Conservation (phyloP, 495 filamentous ascomycete genomes). For the Penicillium canariense region DNA sequence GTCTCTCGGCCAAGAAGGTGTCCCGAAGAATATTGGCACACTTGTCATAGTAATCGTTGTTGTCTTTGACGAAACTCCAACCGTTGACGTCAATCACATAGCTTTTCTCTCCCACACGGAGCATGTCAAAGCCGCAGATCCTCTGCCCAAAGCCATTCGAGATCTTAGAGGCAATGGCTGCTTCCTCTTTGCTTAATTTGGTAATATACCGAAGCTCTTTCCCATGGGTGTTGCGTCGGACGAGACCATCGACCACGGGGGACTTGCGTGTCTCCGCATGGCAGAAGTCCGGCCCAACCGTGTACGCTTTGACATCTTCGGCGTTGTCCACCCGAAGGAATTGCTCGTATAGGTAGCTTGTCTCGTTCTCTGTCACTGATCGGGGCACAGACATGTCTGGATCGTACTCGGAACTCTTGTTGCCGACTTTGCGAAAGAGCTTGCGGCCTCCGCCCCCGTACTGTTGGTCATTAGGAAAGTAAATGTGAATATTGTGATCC, state of each 20-base stretch:
- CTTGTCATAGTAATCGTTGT: conserved; percentile 96
- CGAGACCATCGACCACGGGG: conserved; percentile 93
- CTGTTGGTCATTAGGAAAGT: conserved; percentile 75
- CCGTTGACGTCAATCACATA: conserved; percentile 99
- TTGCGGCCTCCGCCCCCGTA: conserved; percentile 83
- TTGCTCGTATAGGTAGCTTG: conserved; percentile 94
- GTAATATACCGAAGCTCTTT: conserved; percentile 98
- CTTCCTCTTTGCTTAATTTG: conserved; percentile 74
- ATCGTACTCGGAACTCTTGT: conserved; percentile 96
- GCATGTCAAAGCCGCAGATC: conserved; percentile 94
- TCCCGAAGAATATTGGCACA: conserved; percentile 80
- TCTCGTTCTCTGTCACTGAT: conserved; percentile 69
- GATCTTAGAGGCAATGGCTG: conserved; percentile 82
- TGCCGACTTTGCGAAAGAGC: conserved; percentile 94
- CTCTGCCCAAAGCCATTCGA: conserved; percentile 89
- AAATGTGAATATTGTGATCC: conserved; percentile 98
- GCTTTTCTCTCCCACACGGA: conserved; percentile 82
- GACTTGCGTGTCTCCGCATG: conserved; percentile 97
- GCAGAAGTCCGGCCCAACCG: conserved; percentile 88
- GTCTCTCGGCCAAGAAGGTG: conserved; percentile 78
- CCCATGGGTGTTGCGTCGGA: conserved; percentile 91
- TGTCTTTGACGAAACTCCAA: conserved; percentile 99
- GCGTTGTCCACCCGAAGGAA: conserved; percentile 95
- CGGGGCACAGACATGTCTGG: conserved; percentile 69
- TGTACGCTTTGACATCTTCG: conserved; percentile 98